Percentiles rank a stretch among this genome's conserved stretches.
Evolutionary conservation across 345 rosid genomes (phyloP).

Genomic region (Laguncularia racemosa): DNA sequence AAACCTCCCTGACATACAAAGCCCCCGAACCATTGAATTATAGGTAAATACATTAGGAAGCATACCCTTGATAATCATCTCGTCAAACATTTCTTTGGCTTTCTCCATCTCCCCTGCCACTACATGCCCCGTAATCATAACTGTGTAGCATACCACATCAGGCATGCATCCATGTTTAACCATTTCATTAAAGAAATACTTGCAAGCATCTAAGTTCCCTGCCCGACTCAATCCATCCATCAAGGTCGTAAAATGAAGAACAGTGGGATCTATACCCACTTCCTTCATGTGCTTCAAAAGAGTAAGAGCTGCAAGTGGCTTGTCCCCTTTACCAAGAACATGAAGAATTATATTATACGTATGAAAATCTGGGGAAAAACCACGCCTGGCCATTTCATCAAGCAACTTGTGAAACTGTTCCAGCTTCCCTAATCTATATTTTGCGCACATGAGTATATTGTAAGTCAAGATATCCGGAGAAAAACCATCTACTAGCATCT

Average conservation of each 20-base stretch:
- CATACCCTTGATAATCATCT: constrained; percentile 53
- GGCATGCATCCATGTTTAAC: constrained; percentile 50
- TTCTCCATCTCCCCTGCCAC: constrained; percentile 61
- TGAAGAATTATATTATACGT: constrained; percentile 80
- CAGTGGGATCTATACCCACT: constrained; percentile 50
- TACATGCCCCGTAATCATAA: constrained; percentile 69
- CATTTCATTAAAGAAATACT: constrained; percentile 73
- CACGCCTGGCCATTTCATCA: constrained; percentile 66
- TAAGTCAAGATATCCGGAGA: constrained; percentile 60
- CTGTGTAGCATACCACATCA: constrained; percentile 82
- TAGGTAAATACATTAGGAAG: constrained; percentile 84
- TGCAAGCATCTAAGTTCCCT: constrained; percentile 77
- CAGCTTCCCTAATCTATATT: constrained; percentile 64
- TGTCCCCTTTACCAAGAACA: constrained; percentile 75
- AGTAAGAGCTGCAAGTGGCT: constrained; percentile 68
- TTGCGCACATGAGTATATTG: constrained; percentile 64
- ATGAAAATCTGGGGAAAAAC: constrained; percentile 64
- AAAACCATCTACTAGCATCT: constrained; percentile 58
- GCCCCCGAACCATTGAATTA: constrained; percentile 79
- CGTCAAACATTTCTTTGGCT: constrained; percentile 55
- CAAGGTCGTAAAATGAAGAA: constrained; percentile 78
- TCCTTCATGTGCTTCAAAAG: constrained; percentile 81
- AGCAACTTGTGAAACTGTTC: constrained; percentile 57
- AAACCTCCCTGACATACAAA: constrained; percentile 64
- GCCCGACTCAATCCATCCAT: constrained; percentile 88